Evolutionary conservation across 169 alveolate species (phyloP), one percentile per base, ranked within the genome.

Genomic region (Eimeria nieschulzi): DNA sequence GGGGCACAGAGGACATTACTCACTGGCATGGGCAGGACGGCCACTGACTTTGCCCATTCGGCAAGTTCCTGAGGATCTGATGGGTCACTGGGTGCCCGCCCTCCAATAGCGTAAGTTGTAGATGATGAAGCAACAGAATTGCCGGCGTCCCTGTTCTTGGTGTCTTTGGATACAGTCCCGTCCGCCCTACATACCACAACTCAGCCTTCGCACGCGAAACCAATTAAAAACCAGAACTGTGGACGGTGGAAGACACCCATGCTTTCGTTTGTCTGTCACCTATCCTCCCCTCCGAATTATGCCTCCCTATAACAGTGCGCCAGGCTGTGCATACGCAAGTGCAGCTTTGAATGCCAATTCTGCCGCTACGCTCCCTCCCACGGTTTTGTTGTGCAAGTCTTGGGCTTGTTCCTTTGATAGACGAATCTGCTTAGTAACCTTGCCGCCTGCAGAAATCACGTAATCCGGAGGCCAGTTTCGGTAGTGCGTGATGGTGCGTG

Each of bases 381-480:
- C 84, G 26, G 97, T 97, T 15, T 93, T 82, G 79, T 95, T 90
- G 66, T 95, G 92, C 94, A 96, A 75, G 68, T 92, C 33, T 9
- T 92, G 82, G 33, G 95, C 95, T 75, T 95, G 95, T n/a, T 95
- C 59, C 66, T 91, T 95, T 19, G 90, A 76, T 17, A 96, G 90
- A 51, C 95, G 94, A 13, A 96, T 87, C 64, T 95, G 96, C 91
- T 96, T 92, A 64, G 97, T 96, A 66, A 96, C 92, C 83, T 96
- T 96, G 8, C 97, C 97, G 51, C 97, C 96, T 91, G 78, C 56
- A 72, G 25, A 10, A 8, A 53, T 56, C 51, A n/a, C 46, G 19
- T 17, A 51, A 12, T 26, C 46, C 68, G 23, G 46, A 33, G 3
- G 46, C 6, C 46, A 33, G 46, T 33, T 33, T 33, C 46, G 46